A percentile compares a stretch with the other conserved stretches of the same genome.
phyloP scores from a whole-genome alignment of 2,329 filamentous ascomycete species.

The Alternaria ethzedia region DNA sequence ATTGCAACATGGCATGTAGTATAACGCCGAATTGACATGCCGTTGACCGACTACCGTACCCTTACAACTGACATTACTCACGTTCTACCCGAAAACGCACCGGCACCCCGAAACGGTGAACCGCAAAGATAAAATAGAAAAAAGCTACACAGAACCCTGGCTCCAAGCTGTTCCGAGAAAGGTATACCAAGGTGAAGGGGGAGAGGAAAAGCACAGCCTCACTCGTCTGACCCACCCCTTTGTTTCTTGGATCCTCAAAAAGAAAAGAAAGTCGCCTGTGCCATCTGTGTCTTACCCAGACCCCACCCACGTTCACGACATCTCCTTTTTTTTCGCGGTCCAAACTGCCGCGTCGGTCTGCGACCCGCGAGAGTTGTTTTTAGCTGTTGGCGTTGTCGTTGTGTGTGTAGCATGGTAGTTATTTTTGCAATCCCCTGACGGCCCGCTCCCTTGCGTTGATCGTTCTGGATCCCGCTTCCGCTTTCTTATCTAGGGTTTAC shows the following conservation, averaged over 20 bases:
- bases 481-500: not conserved
- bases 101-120: not conserved
- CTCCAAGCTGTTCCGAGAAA: not conserved
- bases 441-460: not conserved
- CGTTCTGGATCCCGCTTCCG: not conserved
- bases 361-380: not conserved
- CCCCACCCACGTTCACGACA: not conserved
- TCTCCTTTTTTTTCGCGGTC: not conserved
- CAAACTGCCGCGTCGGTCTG: not conserved
- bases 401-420: not conserved
- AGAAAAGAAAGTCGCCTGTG: not conserved
- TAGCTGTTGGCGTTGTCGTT: not conserved
- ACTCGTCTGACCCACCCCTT: not conserved
- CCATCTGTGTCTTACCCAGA: not conserved
- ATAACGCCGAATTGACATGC: not conserved
- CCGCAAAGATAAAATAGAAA: not conserved
- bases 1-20: not conserved
- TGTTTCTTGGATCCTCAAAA: not conserved
- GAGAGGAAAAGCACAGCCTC: not conserved
- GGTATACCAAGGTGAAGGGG: not conserved
- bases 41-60: not conserved
- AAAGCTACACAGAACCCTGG: not conserved
- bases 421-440: not conserved
- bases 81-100: not conserved
- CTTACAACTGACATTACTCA: not conserved